Evolutionary conservation across 768 basidiomycete genomes (phyloP).

Genomic region (Calocybe cyanea): DNA sequence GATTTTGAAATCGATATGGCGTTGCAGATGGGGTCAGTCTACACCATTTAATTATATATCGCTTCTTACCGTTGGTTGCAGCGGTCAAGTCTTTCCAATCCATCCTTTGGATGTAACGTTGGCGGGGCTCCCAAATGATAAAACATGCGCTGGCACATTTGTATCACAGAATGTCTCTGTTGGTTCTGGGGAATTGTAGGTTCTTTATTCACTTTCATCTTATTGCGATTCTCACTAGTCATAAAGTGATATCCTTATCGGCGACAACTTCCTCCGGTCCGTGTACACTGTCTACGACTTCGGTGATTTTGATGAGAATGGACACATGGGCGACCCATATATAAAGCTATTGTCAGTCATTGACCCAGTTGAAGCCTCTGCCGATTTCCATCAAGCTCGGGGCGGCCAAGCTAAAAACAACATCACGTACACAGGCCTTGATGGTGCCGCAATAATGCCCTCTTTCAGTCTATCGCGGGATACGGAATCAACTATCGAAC

Average conservation of each 20-base stretch:
- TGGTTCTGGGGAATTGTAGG: conserved; percentile 67
- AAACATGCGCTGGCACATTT: conserved; percentile 70
- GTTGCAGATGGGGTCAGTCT: conserved; percentile 67
- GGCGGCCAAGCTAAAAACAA: conserved; percentile 62
- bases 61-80: conserved; percentile 24
- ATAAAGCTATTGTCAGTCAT: conserved; percentile 70
- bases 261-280: conserved; percentile 80
- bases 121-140: conserved; percentile 35
- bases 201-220: conserved; percentile 10
- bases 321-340: conserved; percentile 71
- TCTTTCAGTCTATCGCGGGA: conserved; percentile 56
- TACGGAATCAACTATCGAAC: conserved; percentile 54
- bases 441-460: conserved; percentile 35
- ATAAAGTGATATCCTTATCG: conserved; percentile 74
- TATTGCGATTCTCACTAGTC: background rate
- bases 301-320: conserved; percentile 66
- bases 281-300: conserved; percentile 83
- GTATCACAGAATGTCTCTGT: conserved; percentile 58
- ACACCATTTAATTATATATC: background rate
- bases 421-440: conserved; percentile 63
- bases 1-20: conserved; percentile 72
- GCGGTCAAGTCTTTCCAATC: conserved; percentile 70
- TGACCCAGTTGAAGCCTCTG: conserved; percentile 65
- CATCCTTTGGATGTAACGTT: conserved; percentile 78
- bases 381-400: conserved; percentile 63